Evolutionary conservation across 768 basidiomycete genomes (phyloP), one percentile per base, ranked within the genome.

Genomic region (Suillus tomentosus): DNA sequence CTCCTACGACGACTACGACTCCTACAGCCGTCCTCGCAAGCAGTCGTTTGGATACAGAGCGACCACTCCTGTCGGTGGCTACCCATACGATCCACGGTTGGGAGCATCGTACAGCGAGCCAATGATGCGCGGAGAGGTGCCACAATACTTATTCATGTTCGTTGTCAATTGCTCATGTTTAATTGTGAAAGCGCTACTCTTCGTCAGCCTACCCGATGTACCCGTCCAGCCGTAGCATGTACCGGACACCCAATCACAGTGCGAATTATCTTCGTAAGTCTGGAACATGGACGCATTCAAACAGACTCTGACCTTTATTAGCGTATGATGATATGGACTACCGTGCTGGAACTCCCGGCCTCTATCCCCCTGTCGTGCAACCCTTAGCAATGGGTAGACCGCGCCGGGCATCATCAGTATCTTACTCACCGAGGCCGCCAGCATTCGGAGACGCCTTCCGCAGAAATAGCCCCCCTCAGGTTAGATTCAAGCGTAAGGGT

Each of bases 401-500:
- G n/a, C 73, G 73, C 62, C 69, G 83, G 76, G 66, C 80, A 77
- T 70, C 80, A 70, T 77, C 76, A 40, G 61, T 82, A 57, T 79
- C 82, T 36, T 76, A 80, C 39, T 62, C 74, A 14, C 76, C 79
- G 31, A 72, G 76, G 40, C 69, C 77, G 10, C 72, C 76, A 2
- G 77, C 76, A 1, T 77, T 77, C 67, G 45, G 70, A 42, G 81
- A 85, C 63, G 71, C 77, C n/a, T 84, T 81, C 71, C 82, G 81
- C 24, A 79, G 80, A 31, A 78, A 82, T 15, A 82, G 81, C 67
- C 78, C 82, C 34, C 76, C 81, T 47, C 78, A 85, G 61, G 79
- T 92, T 64, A 90, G 88, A 72, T 92, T 92, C 78, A 90, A 88
- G 76, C 85, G 87, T 72, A 91, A 88, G 78, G 88, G 87, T 13